Base-by-base conservation (phyloP, 2,329 filamentous ascomycete species). In the Atkinsonella hypoxylon region DNA sequence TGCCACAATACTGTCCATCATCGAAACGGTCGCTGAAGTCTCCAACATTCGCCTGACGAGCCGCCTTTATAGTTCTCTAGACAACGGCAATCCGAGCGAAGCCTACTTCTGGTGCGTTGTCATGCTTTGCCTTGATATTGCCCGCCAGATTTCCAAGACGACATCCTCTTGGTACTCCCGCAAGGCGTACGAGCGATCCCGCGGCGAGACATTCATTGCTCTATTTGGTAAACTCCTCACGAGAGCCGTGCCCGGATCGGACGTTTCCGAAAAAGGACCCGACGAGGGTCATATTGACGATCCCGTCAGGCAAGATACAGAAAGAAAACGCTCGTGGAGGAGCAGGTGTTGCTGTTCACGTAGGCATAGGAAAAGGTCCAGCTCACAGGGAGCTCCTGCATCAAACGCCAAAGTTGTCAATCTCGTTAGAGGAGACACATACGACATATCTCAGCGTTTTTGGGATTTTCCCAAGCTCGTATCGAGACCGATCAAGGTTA, bases 401-500 rank as follows among this genome's bases (percentile, higher is more conserved):
- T 89, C 87, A 0, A 91, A 90, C 67, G 89, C 89, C 8, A 95
- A 95, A 62, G 93, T 95, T 48, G 77, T 95, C 54, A 95, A 95
- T 59, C 68, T 95, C 2, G 86, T 95, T 73, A 82, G 88, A 46
- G 82, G 78, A 52, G 87, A 93, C 62, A 87, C 85, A 0, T 93
- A 91, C 61, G 85, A 90, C 62, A 80, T 91, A 39, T 79, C 87
- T 2, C 87, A 91, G 60, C 72, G 86, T 42, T 93, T 95, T 59
- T 95, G 89, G 89, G 89, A 95, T 53, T 86, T 93, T 48, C 77
- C 85, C 2, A 73, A 74, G n/a, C 70, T 95, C 1, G 70, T 94
- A 40, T 83, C 83, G 3, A 87, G 85, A 54, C 89, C 89, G 0
- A 66, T 93, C 15, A 85, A 85, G 53, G 76, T 91, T n/a, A 61